These are phyloP conservation scores for Mallotus repandus DNA, from an alignment of 441 rosid genomes.

Conservation along the genomic window DNA sequence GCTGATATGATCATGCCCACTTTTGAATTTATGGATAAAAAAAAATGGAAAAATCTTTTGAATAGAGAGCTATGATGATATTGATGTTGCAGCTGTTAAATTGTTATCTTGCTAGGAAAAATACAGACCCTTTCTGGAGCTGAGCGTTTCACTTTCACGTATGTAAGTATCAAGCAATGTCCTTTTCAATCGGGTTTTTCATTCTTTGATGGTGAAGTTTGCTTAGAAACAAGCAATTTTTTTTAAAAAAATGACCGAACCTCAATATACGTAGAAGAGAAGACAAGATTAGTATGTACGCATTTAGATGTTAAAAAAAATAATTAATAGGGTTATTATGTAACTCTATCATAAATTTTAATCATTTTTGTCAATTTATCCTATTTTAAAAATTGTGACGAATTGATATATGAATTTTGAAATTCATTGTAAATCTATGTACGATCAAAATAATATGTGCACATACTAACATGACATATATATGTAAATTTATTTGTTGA, in stretches of 20 bases:
- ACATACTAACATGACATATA: too few relatives aligned
- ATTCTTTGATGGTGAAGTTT: constrained; percentile 24
- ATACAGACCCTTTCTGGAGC: constrained; percentile 19
- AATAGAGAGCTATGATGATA: constrained; percentile 10
- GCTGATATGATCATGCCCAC: constrained; percentile 28
- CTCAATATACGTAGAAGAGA: background rate
- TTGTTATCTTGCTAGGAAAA: constrained; percentile 22
- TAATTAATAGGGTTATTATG: too few relatives aligned
- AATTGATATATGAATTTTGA: too few relatives aligned
- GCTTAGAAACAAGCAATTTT: constrained; percentile 13
- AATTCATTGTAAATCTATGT: too few relatives aligned
- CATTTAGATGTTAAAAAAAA: background rate
- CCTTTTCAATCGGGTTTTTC: constrained; percentile 31
- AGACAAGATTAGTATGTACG: background rate
- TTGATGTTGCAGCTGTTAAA: constrained; percentile 31
- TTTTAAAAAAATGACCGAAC: constrained; percentile 7
- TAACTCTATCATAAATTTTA: too few relatives aligned
- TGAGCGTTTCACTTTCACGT: constrained; percentile 29
- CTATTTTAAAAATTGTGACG: too few relatives aligned
- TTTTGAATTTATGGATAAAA: constrained; percentile 12
- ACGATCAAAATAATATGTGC: too few relatives aligned
- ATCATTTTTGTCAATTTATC: too few relatives aligned
- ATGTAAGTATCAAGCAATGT: constrained; percentile 27
- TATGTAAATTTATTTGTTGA: too few relatives aligned
- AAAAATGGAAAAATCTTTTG: background rate